Conservation (phyloP, 257 asterid genomes). For the Solanum bukasovii region DNA sequence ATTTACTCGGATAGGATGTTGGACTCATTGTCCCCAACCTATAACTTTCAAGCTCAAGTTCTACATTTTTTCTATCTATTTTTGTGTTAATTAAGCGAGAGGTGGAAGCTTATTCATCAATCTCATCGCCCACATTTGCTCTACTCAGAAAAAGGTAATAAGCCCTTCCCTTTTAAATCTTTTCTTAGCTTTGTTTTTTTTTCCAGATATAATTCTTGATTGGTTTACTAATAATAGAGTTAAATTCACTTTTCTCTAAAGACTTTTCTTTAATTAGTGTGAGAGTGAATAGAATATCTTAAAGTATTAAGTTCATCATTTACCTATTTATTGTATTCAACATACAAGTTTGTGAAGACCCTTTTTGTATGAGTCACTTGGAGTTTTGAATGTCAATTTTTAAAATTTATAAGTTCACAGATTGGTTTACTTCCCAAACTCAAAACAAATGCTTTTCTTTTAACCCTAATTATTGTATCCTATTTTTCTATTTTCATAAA, state of each 20-base stretch:
- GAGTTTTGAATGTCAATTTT: background rate
- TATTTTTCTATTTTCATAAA: background rate
- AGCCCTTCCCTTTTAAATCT: background rate
- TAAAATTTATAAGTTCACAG: background rate
- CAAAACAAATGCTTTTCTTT: background rate
- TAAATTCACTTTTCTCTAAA: background rate
- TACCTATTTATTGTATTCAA: too few species aligned
- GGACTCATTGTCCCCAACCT: background rate
- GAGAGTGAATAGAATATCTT: background rate
- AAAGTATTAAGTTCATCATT: background rate
- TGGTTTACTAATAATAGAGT: too few species aligned
- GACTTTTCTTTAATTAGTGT: background rate
- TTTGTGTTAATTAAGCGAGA: too few species aligned
- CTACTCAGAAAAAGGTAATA: background rate
- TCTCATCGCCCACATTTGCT: background rate
- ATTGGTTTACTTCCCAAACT: background rate
- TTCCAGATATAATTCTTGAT: background rate
- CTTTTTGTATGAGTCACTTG: background rate
- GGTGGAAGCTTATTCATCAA: background rate
- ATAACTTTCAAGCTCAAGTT: background rate
- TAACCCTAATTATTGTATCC: background rate
- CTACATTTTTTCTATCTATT: background rate
- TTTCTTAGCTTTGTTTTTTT: background rate
- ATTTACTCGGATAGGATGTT: background rate
- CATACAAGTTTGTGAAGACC: background rate